Evolutionary conservation across 176 grass and related monocot species (phyloP).

Genomic region (Bonia amplexicaulis): DNA sequence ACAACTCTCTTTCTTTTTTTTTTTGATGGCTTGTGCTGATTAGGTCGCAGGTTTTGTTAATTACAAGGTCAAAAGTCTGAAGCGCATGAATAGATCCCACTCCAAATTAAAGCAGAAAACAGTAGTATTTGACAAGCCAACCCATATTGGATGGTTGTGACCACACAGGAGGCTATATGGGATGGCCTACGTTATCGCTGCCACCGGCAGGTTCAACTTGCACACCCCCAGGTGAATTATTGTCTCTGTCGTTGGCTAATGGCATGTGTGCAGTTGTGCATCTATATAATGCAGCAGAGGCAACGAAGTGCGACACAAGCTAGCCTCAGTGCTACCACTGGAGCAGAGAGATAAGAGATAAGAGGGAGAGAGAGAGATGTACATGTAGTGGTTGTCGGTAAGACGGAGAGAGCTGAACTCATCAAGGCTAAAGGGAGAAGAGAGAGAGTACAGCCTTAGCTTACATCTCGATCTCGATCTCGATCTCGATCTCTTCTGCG

Average conservation of each 20-base stretch:
- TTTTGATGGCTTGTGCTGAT: neutral
- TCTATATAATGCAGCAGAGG: conserved; percentile 27
- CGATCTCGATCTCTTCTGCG: neutral
- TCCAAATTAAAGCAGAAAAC: conserved; percentile 20
- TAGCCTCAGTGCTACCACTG: neutral
- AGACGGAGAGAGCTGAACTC: neutral
- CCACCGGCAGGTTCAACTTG: conserved; percentile 18
- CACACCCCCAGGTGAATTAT: conserved; percentile 35
- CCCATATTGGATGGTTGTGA: conserved; percentile 30
- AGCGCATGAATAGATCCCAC: neutral
- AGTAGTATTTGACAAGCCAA: conserved; percentile 18
- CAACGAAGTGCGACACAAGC: neutral
- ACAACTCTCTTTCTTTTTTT: neutral
- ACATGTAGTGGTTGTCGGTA: neutral
- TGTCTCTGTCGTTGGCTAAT: conserved; percentile 30
- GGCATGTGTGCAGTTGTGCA: neutral
- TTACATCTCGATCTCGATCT: neutral
- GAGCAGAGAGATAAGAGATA: neutral
- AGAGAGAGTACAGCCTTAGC: conserved; percentile 51
- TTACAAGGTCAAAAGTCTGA: neutral
- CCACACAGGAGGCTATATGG: conserved; percentile 3
- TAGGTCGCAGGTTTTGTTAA: neutral
- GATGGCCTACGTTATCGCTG: conserved; percentile 23
- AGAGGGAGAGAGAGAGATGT: neutral
- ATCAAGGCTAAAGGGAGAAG: conserved; percentile 44